Conservation (phyloP, 2,329 filamentous ascomycete species). For the Penicillium sp. region DNA sequence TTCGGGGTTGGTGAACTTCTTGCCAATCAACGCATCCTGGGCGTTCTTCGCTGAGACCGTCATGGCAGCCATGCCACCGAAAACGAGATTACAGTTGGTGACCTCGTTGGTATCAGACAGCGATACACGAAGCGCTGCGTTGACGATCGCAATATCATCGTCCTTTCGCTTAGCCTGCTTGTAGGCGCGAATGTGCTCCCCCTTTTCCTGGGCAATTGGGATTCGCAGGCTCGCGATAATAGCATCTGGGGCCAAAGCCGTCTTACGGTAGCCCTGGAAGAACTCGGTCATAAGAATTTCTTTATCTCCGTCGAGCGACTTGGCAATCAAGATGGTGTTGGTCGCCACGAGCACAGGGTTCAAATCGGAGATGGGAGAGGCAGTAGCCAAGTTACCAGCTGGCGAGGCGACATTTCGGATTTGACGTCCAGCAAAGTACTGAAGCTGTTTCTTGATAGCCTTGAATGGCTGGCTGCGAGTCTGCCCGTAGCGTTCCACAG, state of each 20-base stretch:
- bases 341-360: conserved; percentile 93
- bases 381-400: conserved; percentile 91
- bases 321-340: conserved; percentile 80
- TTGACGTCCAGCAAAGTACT: conserved; percentile 92
- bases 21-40: conserved; percentile 75
- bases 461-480: conserved; percentile 77
- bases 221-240: conserved; percentile 89
- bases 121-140: conserved; percentile 77
- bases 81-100: conserved; percentile 78
- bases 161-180: conserved; percentile 98
- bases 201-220: conserved; percentile 73
- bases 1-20: conserved; percentile 76
- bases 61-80: conserved; percentile 92
- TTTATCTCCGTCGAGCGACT: conserved; percentile 72
- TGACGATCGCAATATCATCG: conserved; percentile 98
- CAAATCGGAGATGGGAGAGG: conserved; percentile 93
- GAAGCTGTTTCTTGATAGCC: conserved; percentile 92
- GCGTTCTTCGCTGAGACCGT: conserved; percentile 87
- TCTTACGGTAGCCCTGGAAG: conserved; percentile 89
- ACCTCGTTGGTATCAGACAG: conserved; percentile 74
- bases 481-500: conserved; percentile 77
- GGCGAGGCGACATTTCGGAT: conserved; percentile 98
- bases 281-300: conserved; percentile 93
- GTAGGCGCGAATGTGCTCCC: conserved; percentile 86
- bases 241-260: conserved; percentile 78